Evolutionary conservation across 1,284 basidiomycete genomes (phyloP).

Genomic region (Trichosporon sp.): DNA sequence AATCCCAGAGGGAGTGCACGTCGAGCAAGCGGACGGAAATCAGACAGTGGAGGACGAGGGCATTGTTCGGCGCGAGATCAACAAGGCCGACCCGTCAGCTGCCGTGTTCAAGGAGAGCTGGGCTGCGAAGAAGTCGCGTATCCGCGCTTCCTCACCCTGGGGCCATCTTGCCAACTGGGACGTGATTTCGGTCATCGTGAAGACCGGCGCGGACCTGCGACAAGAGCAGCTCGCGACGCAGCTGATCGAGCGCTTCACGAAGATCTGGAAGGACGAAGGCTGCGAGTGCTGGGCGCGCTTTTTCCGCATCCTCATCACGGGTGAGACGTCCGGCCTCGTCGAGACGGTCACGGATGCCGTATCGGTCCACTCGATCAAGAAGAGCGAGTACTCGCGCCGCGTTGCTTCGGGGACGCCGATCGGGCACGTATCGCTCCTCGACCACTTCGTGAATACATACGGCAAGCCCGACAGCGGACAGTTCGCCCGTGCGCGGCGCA

Average conservation of each 20-base stretch:
- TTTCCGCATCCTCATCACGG: constrained; percentile 87
- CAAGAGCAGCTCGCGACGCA: constrained; percentile 98
- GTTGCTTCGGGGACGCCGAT: constrained; percentile 66
- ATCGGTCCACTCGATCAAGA: constrained; percentile 98
- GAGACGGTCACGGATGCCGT: constrained; percentile 96
- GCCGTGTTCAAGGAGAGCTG: constrained; percentile 94
- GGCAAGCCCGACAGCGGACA: constrained; percentile 81
- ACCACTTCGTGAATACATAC: constrained; percentile 84
- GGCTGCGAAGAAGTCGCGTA: constrained; percentile 89
- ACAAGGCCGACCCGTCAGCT: constrained; percentile 92
- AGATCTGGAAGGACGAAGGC: constrained; percentile 91
- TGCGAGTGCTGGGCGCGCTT: constrained; percentile 87
- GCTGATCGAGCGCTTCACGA: constrained; percentile 84
- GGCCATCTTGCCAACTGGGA: constrained; percentile 77
- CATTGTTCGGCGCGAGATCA: constrained; percentile 86
- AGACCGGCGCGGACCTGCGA: constrained; percentile 92
- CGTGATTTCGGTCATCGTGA: constrained; percentile 92
- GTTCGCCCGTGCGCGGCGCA: constrained; percentile 76
- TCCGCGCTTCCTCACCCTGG: constrained; percentile 87
- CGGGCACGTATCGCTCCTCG: constrained; percentile 77
- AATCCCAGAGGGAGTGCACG: constrained; percentile 57
- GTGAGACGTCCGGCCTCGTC: constrained; percentile 83
- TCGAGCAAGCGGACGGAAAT: constrained; percentile 34
- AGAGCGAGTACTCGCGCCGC: constrained; percentile 88
- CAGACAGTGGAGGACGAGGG: constrained; percentile 81